Percentiles rank a stretch among this genome's conserved stretches.
Evolutionary conservation across 2,329 filamentous ascomycete genomes (phyloP).

Genomic region (Dendryphion nanum): DNA sequence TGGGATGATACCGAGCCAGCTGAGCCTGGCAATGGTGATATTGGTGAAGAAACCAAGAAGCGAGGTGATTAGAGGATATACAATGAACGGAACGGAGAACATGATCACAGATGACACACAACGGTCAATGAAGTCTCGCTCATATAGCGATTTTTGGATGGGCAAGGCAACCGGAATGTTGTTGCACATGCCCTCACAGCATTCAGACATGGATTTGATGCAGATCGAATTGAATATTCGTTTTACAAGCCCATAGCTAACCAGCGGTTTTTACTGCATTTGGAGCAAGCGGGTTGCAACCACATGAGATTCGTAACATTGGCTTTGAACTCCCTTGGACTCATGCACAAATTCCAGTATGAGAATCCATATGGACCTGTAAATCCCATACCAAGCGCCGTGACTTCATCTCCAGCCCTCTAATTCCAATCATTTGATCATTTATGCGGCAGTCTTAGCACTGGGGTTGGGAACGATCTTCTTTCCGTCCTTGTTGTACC

Average conservation of each 20-base stretch:
- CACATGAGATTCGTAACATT: conserved; percentile 34
- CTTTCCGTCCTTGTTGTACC: conserved; percentile 99
- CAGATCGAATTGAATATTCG: conserved; percentile 35
- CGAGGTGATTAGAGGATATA: conserved; percentile 40
- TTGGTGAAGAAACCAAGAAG: conserved; percentile 39
- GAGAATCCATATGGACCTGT: conserved; percentile 33
- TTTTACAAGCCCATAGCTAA: conserved; percentile 38
- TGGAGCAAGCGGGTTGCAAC: conserved; percentile 25
- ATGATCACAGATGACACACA: neutral
- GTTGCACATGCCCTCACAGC: neutral
- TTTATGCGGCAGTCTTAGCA: conserved; percentile 53
- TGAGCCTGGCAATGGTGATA: conserved; percentile 19
- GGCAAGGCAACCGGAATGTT: neutral
- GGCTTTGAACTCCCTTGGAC: conserved; percentile 30
- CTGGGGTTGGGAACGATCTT: conserved; percentile 91
- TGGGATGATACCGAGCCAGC: conserved; percentile 60
- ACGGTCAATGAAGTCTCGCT: neutral
- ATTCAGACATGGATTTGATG: conserved; percentile 11
- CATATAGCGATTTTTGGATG: neutral
- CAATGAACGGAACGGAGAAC: neutral
- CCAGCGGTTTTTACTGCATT: conserved; percentile 26
- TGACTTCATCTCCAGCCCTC: conserved; percentile 25
- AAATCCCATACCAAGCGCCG: conserved; percentile 37
- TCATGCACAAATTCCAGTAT: conserved; percentile 36
- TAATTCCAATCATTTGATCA: conserved; percentile 7